Percentiles rank a stretch among this genome's conserved stretches.
Evolutionary conservation across 352 stramenopile species (phyloP).

Genomic region (Phytophthora aleatoria): DNA sequence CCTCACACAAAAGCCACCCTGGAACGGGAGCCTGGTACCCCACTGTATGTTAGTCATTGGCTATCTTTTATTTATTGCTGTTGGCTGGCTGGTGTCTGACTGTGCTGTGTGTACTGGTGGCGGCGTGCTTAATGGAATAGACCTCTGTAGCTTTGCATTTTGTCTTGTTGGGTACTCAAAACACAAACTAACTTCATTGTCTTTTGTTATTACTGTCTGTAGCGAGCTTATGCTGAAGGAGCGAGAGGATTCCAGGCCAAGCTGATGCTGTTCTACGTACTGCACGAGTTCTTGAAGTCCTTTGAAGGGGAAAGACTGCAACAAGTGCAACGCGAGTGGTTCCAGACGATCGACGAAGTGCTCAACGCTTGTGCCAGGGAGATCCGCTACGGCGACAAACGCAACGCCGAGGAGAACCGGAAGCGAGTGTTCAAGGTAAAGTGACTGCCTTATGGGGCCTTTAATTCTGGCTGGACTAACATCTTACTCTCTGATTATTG

Average conservation of each 20-base stretch:
- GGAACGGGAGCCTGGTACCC: neutral
- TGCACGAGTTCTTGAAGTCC: slow-evolving; percentile 88
- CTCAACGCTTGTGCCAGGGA: slow-evolving; percentile 73
- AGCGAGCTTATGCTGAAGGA: slow-evolving; percentile 66
- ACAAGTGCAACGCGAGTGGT: slow-evolving; percentile 76
- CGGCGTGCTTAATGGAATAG: slow-evolving; percentile 39
- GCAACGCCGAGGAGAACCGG: slow-evolving; percentile 62
- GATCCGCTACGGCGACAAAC: slow-evolving; percentile 68
- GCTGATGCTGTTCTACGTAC: slow-evolving; percentile 88
- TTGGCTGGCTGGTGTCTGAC: slow-evolving; percentile 12
- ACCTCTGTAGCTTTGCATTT: slow-evolving; percentile 25
- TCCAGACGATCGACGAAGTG: slow-evolving; percentile 81
- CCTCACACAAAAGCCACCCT: slow-evolving; percentile 6
- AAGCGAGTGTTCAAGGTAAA: slow-evolving; percentile 82
- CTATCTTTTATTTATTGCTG: neutral
- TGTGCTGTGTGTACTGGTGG: slow-evolving; percentile 23
- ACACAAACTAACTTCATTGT: slow-evolving; percentile 23
- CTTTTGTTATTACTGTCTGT: slow-evolving; percentile 18
- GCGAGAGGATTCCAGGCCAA: slow-evolving; percentile 75
- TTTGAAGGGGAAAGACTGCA: slow-evolving; percentile 64
- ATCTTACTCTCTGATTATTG: neutral
- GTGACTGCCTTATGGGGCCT: neutral
- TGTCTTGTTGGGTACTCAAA: slow-evolving; percentile 5
- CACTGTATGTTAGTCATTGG: slow-evolving; percentile 1
- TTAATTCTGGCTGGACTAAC: neutral